A percentile compares a stretch with the other conserved stretches of the same genome.
These are phyloP conservation scores for Prillingera fragicola DNA, from an alignment of 1,284 basidiomycete species.

Conservation along the genomic window DNA sequence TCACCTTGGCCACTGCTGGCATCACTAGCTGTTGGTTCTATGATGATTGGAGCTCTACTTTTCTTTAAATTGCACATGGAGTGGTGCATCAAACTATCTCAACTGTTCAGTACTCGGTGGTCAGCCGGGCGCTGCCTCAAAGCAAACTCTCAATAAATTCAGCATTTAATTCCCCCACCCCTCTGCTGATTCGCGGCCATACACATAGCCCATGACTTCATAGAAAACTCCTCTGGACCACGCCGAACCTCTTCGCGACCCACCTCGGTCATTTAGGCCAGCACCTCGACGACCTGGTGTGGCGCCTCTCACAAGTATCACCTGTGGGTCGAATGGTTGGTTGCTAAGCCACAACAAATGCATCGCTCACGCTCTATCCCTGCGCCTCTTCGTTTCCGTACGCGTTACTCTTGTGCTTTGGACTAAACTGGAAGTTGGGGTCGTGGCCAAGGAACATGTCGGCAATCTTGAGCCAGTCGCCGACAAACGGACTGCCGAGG, in stretches of 20 bases:
- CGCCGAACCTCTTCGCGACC: background rate
- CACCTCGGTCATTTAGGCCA: no score
- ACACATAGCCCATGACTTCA: background rate
- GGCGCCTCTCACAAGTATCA: background rate
- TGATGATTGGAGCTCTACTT: no score
- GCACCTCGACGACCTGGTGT: no score
- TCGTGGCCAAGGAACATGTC: conserved; percentile 87
- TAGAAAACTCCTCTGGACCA: background rate
- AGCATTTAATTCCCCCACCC: no score
- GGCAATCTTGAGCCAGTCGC: conserved; percentile 92
- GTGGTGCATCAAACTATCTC: no score
- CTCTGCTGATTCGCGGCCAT: background rate
- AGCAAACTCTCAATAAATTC: no score
- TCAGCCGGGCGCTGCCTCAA: no score
- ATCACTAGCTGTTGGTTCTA: no score
- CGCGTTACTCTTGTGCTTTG: conserved; percentile 69
- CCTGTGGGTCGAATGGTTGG: background rate
- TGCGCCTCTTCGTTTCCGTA: conserved; percentile 56
- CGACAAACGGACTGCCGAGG: conserved; percentile 68
- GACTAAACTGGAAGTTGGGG: conserved; percentile 62
- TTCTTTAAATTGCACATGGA: no score
- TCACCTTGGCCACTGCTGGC: no score
- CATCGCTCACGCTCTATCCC: conserved; percentile 24
- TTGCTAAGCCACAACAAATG: background rate
- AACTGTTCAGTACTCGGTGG: no score